Evolutionary conservation across 495 filamentous ascomycete species (phyloP).

Genomic region (Talaromyces adpressus): DNA sequence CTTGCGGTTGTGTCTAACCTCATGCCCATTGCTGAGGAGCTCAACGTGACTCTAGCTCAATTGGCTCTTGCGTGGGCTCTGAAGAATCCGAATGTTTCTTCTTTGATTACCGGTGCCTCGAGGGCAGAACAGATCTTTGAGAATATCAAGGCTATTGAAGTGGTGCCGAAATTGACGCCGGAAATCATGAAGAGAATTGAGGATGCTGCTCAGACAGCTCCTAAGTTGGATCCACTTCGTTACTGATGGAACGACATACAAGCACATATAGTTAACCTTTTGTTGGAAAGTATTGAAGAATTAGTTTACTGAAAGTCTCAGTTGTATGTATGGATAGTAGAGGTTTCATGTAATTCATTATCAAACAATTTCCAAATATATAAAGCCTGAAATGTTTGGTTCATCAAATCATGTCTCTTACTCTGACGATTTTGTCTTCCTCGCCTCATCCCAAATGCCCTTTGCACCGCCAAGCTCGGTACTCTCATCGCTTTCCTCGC

Average conservation of each 20-base stretch:
- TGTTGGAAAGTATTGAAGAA: too few species aligned
- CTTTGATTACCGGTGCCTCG: constrained; percentile 73
- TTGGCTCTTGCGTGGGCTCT: constrained; percentile 75
- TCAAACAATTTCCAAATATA: background rate
- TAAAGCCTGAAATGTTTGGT: background rate
- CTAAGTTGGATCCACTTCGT: background rate
- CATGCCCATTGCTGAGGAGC: constrained; percentile 58
- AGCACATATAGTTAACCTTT: background rate
- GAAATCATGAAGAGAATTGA: constrained; percentile 68
- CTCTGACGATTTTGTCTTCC: background rate
- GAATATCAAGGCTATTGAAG: constrained; percentile 55
- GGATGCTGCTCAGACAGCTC: background rate
- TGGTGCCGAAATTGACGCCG: constrained; percentile 55
- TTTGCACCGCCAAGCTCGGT: background rate
- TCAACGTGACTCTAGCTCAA: constrained; percentile 57
- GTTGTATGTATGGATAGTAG: too few species aligned
- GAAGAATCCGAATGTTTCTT: constrained; percentile 66
- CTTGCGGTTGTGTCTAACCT: constrained; percentile 25
- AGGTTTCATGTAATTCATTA: too few species aligned
- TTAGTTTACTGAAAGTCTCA: too few species aligned
- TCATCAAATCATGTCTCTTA: background rate
- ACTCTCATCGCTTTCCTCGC: constrained; percentile 22
- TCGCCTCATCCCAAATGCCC: background rate
- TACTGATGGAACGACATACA: background rate
- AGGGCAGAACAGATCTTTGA: constrained; percentile 65